A percentile compares a stretch with the other conserved stretches of the same genome.
These are phyloP conservation scores for Brassica juncea DNA, from an alignment of 345 rosid genomes.

Conservation along the genomic window DNA sequence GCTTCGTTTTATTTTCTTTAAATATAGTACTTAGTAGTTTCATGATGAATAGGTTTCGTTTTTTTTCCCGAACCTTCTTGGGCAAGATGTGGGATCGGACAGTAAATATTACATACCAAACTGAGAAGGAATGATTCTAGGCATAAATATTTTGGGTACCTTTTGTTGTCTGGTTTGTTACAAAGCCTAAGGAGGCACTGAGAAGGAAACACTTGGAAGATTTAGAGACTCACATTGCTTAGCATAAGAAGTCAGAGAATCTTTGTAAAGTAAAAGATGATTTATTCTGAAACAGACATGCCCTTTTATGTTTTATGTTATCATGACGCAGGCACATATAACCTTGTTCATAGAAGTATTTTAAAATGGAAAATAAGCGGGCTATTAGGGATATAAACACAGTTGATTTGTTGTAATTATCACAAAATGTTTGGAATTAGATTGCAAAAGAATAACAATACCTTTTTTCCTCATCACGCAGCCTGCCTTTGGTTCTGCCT, in stretches of 20 bases:
- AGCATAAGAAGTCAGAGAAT: constrained; percentile 17
- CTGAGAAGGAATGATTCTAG: constrained; percentile 24
- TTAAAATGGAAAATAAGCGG: neutral
- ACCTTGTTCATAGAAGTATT: constrained; percentile 18
- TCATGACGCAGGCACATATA: neutral
- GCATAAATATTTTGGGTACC: neutral
- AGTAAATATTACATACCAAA: neutral
- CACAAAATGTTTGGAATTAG: neutral
- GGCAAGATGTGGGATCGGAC: constrained; percentile 7
- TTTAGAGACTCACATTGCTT: constrained; percentile 29
- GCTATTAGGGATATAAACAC: constrained; percentile 18
- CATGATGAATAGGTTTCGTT: neutral
- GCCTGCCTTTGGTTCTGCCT: constrained; percentile 38
- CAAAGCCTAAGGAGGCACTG: constrained; percentile 15
- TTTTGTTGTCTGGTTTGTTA: neutral
- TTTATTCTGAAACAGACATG: constrained; percentile 33
- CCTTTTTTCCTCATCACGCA: constrained; percentile 46
- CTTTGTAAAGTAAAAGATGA: neutral
- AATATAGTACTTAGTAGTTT: neutral
- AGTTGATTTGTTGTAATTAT: constrained; percentile 7
- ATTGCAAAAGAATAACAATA: constrained; percentile 19
- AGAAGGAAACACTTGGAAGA: constrained; percentile 30
- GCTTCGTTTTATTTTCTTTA: neutral
- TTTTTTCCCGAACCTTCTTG: constrained; percentile 4
- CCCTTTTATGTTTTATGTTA: neutral